Evolutionary conservation across 805 yeast species (phyloP), one percentile per base, ranked within the genome.

Genomic region (Debaryomyces maramus): DNA sequence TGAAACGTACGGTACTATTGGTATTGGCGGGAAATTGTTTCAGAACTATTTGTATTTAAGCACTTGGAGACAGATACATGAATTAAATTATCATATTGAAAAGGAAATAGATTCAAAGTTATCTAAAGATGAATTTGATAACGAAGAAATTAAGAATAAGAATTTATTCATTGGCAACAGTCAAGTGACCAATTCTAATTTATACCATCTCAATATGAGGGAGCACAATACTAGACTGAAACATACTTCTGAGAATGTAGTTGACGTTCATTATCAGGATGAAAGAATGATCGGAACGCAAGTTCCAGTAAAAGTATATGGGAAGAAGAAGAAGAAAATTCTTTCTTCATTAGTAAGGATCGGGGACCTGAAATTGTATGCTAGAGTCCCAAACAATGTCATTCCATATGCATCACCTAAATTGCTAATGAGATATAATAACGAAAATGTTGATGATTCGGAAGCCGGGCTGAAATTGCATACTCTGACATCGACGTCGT

Each of bases 381-480:
- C 55, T 9, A 49, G 47, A 28, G 64, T 69, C 0, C 74, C 74
- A 1, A 47, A 49, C 27, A 59, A 60, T 38, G 51, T 62, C 5
- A 46, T 70, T 10, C 61, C 65, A 1, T 69, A 67, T 44, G 52
- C 60, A 2, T 60, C 72, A 4, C 72, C 75, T 1, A 58, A 56
- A 36, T 48, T 70, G 22, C 48, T 70, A 6, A 61, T 54, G 52
- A 65, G 55, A 42, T 68, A 67, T 41, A 70, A 70, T 36, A 57
- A 49, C 26, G 63, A 59, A 3, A 17, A 38, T 26, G 15, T 22
- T 23, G 42, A 46, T 11, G 49, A 46, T 15, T 16, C 18, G 7
- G 20, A 13, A n/a, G 6, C 15, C 13, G 8, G 22, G 6, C 16
- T 11, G 13, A 15, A 15, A 11, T n/a, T 36, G 11, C 21, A 30